A percentile compares a stretch with the other conserved stretches of the same genome.
These are phyloP conservation scores for Corymbia calophylla DNA, from an alignment of 441 rosid species.

Conservation along the genomic window DNA sequence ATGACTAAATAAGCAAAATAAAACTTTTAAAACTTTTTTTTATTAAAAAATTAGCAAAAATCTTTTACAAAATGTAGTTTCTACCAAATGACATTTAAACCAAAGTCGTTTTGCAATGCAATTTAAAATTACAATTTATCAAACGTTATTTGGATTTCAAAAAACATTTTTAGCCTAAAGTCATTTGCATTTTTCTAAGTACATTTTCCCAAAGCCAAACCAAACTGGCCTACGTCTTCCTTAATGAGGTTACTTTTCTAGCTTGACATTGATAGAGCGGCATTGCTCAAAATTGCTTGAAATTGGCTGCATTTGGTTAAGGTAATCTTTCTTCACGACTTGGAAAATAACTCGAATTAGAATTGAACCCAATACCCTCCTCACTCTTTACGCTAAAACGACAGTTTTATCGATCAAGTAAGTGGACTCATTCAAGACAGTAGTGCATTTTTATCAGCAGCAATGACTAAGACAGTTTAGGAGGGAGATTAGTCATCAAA, in stretches of 20 bases:
- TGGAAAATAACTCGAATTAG: background rate
- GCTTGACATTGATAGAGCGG: background rate
- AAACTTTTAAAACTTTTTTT: no score
- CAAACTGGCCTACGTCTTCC: background rate
- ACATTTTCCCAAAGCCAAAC: no score
- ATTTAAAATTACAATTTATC: no score
- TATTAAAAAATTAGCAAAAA: no score
- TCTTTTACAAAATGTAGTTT: no score
- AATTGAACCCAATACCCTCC: background rate
- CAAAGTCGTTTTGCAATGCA: no score
- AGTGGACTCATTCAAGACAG: background rate
- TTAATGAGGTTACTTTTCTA: background rate
- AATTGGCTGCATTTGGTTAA: background rate
- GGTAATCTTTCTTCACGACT: background rate
- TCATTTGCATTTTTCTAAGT: no score
- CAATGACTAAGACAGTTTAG: background rate
- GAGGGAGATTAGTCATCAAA: background rate
- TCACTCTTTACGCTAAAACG: background rate
- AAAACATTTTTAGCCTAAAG: no score
- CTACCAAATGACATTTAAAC: no score
- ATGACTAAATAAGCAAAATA: no score
- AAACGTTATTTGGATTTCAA: no score
- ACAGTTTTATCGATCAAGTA: background rate
- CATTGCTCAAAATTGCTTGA: background rate
- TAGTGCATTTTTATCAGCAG: background rate